These are phyloP conservation scores for Alnus glutinosa DNA, from an alignment of 306 rosid species.

Conservation along the genomic window DNA sequence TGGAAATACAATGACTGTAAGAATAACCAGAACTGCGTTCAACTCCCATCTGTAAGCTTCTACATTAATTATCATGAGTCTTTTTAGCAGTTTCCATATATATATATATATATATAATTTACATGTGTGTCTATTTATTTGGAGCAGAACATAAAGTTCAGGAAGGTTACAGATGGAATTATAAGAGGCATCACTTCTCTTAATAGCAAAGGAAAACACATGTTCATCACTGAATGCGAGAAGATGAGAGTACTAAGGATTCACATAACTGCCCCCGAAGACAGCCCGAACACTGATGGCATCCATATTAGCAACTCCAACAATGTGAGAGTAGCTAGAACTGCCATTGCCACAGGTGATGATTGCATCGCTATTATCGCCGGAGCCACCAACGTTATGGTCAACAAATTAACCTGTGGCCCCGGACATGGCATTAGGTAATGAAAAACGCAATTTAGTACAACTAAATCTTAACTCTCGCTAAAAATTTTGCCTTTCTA, in stretches of 20 bases:
- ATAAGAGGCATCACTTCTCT: constrained; percentile 39
- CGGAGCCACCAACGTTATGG: constrained; percentile 38
- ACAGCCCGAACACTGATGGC: constrained; percentile 62
- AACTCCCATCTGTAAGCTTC: constrained; percentile 62
- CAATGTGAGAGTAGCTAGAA: constrained; percentile 39
- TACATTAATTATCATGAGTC: no score
- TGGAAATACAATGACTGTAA: constrained; percentile 56
- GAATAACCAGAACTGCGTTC: constrained; percentile 24
- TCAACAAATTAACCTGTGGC: constrained; percentile 36
- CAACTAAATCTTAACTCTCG: no score
- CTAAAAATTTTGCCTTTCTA: neutral
- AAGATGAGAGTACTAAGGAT: constrained; percentile 31
- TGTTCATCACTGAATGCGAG: constrained; percentile 38
- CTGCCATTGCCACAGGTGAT: constrained; percentile 44
- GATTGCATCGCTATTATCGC: constrained; percentile 48
- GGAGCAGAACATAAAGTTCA: constrained; percentile 39
- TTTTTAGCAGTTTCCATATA: neutral
- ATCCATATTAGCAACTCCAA: constrained; percentile 48
- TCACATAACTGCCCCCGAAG: constrained; percentile 33
- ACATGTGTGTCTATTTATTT: neutral
- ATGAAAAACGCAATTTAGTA: no score
- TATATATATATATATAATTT: neutral
- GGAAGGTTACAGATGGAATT: constrained; percentile 28
- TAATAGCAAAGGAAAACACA: constrained; percentile 49
- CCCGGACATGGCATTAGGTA: constrained; percentile 53